These are phyloP conservation scores for Fusarium sp. DNA, from an alignment of 2,329 filamentous ascomycete genomes.

Conservation along the genomic window DNA sequence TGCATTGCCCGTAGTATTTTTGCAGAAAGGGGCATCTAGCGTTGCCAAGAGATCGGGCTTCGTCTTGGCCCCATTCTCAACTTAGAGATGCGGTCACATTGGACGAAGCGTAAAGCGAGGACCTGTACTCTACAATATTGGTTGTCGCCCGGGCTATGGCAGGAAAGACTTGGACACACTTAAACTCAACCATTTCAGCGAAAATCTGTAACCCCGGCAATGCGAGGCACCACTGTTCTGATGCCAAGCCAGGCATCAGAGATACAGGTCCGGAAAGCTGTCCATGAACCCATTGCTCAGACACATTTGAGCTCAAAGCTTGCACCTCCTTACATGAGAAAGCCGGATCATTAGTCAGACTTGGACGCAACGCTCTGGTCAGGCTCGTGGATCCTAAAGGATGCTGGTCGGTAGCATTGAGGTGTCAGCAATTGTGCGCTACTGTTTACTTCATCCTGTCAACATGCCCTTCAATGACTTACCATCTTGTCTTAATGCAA, in stretches of 20 bases:
- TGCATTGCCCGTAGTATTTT: background rate
- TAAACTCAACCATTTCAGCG: background rate
- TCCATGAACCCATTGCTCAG: no score
- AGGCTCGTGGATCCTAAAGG: background rate
- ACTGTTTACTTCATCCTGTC: background rate
- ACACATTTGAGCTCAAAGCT: background rate
- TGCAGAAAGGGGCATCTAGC: rapidly evolving
- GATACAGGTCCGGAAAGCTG: background rate
- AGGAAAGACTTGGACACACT: no score
- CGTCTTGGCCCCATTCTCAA: background rate
- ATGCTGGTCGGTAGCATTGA: background rate
- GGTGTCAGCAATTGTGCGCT: background rate
- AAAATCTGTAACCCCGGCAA: no score
- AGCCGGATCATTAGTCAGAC: background rate
- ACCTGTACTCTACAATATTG: no score
- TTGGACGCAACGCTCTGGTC: background rate
- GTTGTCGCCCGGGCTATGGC: no score
- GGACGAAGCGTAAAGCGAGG: no score
- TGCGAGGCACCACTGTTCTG: no score
- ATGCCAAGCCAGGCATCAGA: no score
- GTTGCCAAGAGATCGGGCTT: rapidly evolving
- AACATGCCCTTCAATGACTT: rapidly evolving
- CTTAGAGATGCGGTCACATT: background rate
- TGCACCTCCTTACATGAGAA: background rate
- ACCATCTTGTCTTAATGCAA: rapidly evolving